Base-by-base conservation (phyloP, 1,284 basidiomycete genomes). In the Rhodotorula mucilaginosa region DNA sequence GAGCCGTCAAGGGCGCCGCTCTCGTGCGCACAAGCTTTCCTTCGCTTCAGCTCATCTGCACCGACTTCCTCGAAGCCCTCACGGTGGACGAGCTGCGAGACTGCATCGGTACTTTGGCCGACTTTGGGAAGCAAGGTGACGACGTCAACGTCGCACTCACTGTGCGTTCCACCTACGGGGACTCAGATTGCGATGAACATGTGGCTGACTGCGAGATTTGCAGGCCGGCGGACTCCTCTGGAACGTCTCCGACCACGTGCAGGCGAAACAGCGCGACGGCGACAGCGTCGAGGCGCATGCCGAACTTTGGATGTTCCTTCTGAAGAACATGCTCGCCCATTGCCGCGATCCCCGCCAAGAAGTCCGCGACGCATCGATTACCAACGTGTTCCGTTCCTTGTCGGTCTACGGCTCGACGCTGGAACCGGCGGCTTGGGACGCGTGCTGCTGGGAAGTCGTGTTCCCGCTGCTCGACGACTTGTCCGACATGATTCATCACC, bases 91-190 rank as follows among this genome's bases (percentile, higher is more conserved):
- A 96, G 76, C 87, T 98, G 49, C 88, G 88, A 10, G 85, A 90
- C 16, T 97, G 95, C 78, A 96, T 98, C 81, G 87, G 85, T 68
- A 94, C 93, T 18, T 85, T 99, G 2, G 91, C 92, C 6, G 88
- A 90, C 70, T 99, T 97, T 80, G 93, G 94, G 39, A 86, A 89
- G 34, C 96, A 98, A 78, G 85, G 87, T 4, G 83, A 85, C 13
- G 96, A 99, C 77, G 94, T 96, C 62, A 98, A 98, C 78, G 96
- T 98, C 65, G 91, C 95, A 1, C 84, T 99, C 60, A 96, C 94
- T 0, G 92, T 76, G 47, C 39, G 71, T 64, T 13, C 13, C 23
- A 31, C 47, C 23, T 13, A n/a, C 18, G 34, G 34, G 4, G 52
- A 47, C 10, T 52, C 0, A 52, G 1, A 18, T 44, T 7, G 1